phyloP scores from a whole-genome alignment of 2,329 filamentous ascomycete genomes.

The Talaromyces sp. region DNA sequence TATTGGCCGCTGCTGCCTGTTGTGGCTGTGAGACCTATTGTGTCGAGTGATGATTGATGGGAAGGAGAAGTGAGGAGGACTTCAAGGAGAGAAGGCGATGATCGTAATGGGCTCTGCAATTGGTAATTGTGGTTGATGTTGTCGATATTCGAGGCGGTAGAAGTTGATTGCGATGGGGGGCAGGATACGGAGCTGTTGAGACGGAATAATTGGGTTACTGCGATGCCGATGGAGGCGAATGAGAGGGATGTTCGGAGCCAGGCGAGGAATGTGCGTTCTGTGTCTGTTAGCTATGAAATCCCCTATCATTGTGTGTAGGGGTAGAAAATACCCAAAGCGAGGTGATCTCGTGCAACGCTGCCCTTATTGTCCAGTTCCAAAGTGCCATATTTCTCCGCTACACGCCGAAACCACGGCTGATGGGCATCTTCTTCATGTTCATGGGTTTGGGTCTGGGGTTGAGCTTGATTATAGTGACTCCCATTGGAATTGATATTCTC shows the following conservation, averaged over 20 bases:
- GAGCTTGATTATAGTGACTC: slow-evolving; percentile 4
- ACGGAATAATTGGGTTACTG: slow-evolving; percentile 65
- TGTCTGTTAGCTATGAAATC: neutral
- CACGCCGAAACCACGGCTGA: slow-evolving; percentile 46
- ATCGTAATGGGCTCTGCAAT: neutral
- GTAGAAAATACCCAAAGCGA: slow-evolving; percentile 56
- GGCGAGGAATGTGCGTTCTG: slow-evolving; percentile 67
- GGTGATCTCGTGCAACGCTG: slow-evolving; percentile 64
- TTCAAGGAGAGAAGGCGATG: slow-evolving; percentile 17
- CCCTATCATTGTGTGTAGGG: neutral
- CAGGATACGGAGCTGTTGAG: slow-evolving; percentile 52
- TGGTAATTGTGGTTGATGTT: neutral
- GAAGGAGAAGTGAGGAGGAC: slow-evolving; percentile 15
- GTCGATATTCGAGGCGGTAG: neutral
- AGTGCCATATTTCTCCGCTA: slow-evolving; percentile 60
- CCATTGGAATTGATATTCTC: neutral
- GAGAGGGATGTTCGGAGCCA: slow-evolving; percentile 66
- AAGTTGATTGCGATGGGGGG: neutral
- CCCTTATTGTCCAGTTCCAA: slow-evolving; percentile 67
- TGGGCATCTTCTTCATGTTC: neutral
- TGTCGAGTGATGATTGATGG: neutral
- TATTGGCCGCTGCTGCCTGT: slow-evolving; percentile 31
- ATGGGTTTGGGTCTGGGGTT: slow-evolving; percentile 13
- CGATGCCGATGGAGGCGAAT: slow-evolving; percentile 66
- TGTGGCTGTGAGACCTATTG: neutral